phyloP scores from a whole-genome alignment of 176 grass and related monocot genomes.

The Oryza glaberrima region DNA sequence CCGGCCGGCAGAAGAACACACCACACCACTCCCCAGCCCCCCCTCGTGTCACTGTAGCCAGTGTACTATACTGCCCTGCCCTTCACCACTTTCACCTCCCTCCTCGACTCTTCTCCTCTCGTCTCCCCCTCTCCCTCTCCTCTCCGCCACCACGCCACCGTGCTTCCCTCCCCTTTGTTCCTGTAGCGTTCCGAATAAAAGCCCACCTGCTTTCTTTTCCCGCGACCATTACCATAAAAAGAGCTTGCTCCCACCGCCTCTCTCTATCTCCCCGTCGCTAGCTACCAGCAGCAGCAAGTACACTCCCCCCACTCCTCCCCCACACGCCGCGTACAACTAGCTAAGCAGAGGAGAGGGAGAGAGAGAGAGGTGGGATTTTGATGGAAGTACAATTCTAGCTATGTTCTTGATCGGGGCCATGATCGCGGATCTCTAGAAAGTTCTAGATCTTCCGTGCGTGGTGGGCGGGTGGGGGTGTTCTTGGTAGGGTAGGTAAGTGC shows the following conservation, averaged over 20 bases:
- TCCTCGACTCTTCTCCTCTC: not conserved
- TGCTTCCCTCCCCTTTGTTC: not conserved
- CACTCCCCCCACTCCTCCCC: slow-evolving; percentile 27
- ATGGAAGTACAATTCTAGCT: slow-evolving; percentile 52
- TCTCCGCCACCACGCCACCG: not conserved
- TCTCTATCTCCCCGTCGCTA: slow-evolving; percentile 11
- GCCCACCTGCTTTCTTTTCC: slow-evolving; percentile 53
- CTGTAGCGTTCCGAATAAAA: slow-evolving; percentile 58
- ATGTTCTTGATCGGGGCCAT: slow-evolving; percentile 44
- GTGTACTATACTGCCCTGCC: slow-evolving; percentile 4
- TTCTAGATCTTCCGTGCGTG: slow-evolving; percentile 41
- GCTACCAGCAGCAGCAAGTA: slow-evolving; percentile 1
- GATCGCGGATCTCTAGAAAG: slow-evolving; percentile 43
- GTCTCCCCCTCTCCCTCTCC: no score
- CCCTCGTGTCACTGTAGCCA: slow-evolving; percentile 13
- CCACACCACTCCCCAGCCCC: not conserved
- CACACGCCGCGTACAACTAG: slow-evolving; percentile 24
- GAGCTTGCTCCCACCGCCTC: slow-evolving; percentile 27
- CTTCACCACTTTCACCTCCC: not conserved
- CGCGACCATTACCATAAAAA: slow-evolving; percentile 67
- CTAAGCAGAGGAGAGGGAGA: slow-evolving; percentile 44
- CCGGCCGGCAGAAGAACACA: not conserved
- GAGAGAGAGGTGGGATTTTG: not conserved
- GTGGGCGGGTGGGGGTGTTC: not conserved
- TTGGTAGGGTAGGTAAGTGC: not conserved